phyloP scores from a whole-genome alignment of 2,329 filamentous ascomycete species.

The Aspergillus sp. region DNA sequence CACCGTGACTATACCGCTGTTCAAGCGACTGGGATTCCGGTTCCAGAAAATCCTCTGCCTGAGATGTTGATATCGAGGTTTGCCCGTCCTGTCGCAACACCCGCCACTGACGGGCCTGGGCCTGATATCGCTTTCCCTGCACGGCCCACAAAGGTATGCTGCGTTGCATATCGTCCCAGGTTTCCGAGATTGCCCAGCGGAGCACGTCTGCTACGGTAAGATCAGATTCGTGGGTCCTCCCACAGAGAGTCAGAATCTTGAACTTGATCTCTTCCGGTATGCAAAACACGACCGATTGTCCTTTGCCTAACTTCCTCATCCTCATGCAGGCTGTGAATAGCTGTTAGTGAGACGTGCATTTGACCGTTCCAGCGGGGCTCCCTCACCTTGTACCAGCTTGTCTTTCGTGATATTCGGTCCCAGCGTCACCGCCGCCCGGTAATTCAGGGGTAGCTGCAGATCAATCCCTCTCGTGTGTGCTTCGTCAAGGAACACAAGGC shows the following conservation, averaged over 20 bases:
- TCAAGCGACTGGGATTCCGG: constrained; percentile 57
- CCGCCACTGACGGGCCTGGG: constrained; percentile 43
- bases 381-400: constrained; percentile 64
- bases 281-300: constrained; percentile 66
- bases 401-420: constrained; percentile 69
- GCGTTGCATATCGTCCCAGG: constrained; percentile 52
- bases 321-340: constrained; percentile 61
- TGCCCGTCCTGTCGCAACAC: background rate
- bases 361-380: background rate
- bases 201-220: constrained; percentile 60
- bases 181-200: constrained; percentile 61
- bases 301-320: constrained; percentile 68
- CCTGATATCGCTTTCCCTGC: constrained; percentile 58
- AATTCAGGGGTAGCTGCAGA: constrained; percentile 59
- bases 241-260: constrained; percentile 48
- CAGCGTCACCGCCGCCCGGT: constrained; percentile 68
- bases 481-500: constrained; percentile 70
- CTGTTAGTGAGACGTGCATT: background rate
- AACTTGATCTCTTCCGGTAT: constrained; percentile 60
- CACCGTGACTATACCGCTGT: constrained; percentile 52
- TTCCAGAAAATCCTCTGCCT: constrained; percentile 55
- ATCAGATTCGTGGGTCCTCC: background rate
- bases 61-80: constrained; percentile 20
- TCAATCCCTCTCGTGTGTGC: constrained; percentile 71
- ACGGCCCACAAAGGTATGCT: constrained; percentile 62